These are phyloP conservation scores for Ogataea siamensis DNA, from an alignment of 805 yeast genomes.

Conservation along the genomic window DNA sequence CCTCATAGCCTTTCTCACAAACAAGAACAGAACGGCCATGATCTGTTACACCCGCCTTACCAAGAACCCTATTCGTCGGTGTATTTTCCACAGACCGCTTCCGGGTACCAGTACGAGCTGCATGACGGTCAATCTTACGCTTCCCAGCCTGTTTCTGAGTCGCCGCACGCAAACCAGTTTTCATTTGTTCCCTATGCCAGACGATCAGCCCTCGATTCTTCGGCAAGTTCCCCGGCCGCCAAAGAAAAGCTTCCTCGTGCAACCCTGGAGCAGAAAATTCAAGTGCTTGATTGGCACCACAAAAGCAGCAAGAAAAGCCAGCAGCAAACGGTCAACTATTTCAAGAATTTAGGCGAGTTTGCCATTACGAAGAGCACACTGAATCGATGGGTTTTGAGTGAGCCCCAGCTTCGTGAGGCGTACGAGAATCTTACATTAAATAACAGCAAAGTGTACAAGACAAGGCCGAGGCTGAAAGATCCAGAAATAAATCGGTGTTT, in stretches of 20 bases:
- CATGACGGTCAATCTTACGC: background rate
- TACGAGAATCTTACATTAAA: slow-evolving; percentile 28
- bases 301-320: slow-evolving; percentile 33
- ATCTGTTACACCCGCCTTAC: background rate
- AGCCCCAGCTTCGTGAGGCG: slow-evolving; percentile 31
- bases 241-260: slow-evolving; percentile 33
- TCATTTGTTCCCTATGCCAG: background rate
- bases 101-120: background rate
- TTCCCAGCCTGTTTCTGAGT: background rate
- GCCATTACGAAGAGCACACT: slow-evolving; percentile 39
- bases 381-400: slow-evolving; percentile 40
- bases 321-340: slow-evolving; percentile 35
- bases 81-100: background rate
- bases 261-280: slow-evolving; percentile 37
- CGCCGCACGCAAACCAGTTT: background rate
- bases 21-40: background rate
- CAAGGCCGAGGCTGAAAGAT: slow-evolving; percentile 33
- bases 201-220: background rate
- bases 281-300: slow-evolving; percentile 37
- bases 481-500: slow-evolving; percentile 38
- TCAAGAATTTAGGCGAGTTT: slow-evolving; percentile 31
- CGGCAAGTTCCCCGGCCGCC: background rate
- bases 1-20: background rate
- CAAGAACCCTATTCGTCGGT: background rate
- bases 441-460: slow-evolving; percentile 31